Conservation (phyloP, 257 asterid genomes). For the Pogostemon cablin region DNA sequence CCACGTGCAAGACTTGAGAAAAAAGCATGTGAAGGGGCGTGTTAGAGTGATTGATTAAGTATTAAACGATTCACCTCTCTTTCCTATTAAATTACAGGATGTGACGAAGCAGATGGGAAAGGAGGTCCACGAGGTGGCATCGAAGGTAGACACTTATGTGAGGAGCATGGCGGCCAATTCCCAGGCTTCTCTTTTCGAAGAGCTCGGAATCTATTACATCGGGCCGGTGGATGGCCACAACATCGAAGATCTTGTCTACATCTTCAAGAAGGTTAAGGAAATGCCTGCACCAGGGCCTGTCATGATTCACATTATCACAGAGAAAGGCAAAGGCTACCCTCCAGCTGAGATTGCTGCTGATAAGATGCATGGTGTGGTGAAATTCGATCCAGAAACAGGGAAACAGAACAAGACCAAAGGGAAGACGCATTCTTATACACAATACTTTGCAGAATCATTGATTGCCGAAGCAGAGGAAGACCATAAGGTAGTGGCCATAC, state of each 20-base stretch:
- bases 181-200: slow-evolving; percentile 52
- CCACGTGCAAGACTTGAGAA: no score
- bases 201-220: slow-evolving; percentile 58
- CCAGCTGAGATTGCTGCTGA: slow-evolving; percentile 60
- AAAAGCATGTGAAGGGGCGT: no score
- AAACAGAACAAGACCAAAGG: slow-evolving; percentile 45
- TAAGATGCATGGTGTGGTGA: slow-evolving; percentile 59
- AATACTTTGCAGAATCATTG: slow-evolving; percentile 54
- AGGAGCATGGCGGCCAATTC: slow-evolving; percentile 42
- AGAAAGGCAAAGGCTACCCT: slow-evolving; percentile 63
- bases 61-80: no score
- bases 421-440: slow-evolving; percentile 45
- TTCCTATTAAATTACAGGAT: not conserved
- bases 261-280: slow-evolving; percentile 48
- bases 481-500: slow-evolving; percentile 52
- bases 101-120: slow-evolving; percentile 49
- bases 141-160: slow-evolving; percentile 42
- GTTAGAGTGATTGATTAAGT: no score
- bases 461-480: slow-evolving; percentile 57
- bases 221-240: slow-evolving; percentile 67
- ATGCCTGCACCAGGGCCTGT: slow-evolving; percentile 57
- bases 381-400: slow-evolving; percentile 54
- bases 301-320: slow-evolving; percentile 49
- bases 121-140: slow-evolving; percentile 49
- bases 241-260: slow-evolving; percentile 50